A percentile compares a stretch with the other conserved stretches of the same genome.
phyloP scores from a whole-genome alignment of 345 rosid genomes.

The Salix arbutifolia region DNA sequence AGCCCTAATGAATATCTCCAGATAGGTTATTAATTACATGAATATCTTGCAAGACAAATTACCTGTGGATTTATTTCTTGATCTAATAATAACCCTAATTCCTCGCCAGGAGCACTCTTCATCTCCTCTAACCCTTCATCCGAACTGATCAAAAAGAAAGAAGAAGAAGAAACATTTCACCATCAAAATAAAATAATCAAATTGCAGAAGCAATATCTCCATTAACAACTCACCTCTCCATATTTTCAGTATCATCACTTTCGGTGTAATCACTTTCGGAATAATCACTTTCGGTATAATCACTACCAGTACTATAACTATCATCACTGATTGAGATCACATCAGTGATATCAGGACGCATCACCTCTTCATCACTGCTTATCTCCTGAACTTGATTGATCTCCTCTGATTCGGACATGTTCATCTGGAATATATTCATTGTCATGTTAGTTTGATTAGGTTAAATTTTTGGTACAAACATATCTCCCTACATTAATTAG shows the following conservation, averaged over 20 bases:
- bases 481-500: background rate
- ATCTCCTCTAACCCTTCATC: slow-evolving; percentile 6
- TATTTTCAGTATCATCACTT: no score
- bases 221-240: no score
- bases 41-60: background rate
- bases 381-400: background rate
- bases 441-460: background rate
- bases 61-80: slow-evolving; percentile 7
- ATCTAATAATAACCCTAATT: slow-evolving; percentile 17
- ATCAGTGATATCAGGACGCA: background rate
- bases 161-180: no score
- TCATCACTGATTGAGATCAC: background rate
- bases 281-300: no score
- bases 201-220: no score
- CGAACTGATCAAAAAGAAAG: slow-evolving; percentile 6
- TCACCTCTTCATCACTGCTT: slow-evolving; percentile 2
- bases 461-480: background rate
- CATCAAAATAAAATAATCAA: no score
- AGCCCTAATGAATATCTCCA: background rate
- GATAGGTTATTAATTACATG: background rate
- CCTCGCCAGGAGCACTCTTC: background rate
- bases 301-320: background rate
- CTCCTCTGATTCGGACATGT: slow-evolving; percentile 4
- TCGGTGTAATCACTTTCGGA: no score
- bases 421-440: slow-evolving; percentile 1